These are phyloP conservation scores for Neurospora sp. DNA, from an alignment of 495 filamentous ascomycete species.

Conservation along the genomic window DNA sequence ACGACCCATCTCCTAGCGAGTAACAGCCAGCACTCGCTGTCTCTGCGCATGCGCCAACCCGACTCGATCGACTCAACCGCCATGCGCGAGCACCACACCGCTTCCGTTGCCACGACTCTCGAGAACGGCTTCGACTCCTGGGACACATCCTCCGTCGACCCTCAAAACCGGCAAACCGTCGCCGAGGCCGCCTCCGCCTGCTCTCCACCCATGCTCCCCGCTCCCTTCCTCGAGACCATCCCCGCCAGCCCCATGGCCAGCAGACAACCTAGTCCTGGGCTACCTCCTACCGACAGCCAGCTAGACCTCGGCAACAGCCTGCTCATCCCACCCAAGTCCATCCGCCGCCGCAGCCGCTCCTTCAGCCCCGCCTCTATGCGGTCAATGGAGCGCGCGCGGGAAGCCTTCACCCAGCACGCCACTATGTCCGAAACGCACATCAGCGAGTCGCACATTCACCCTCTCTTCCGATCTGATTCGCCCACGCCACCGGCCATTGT, in stretches of 20 bases:
- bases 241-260: constrained; percentile 46
- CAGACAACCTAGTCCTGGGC: constrained; percentile 38
- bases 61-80: constrained; percentile 27
- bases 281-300: background rate
- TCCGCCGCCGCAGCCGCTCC: constrained; percentile 33
- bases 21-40: constrained; percentile 13
- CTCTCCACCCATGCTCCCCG: constrained; percentile 4
- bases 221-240: constrained; percentile 48
- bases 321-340: constrained; percentile 27
- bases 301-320: background rate
- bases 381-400: constrained; percentile 17
- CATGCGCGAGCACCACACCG: constrained; percentile 20
- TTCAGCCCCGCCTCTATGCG: constrained; percentile 29
- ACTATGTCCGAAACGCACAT: constrained; percentile 60
- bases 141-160: constrained; percentile 55
- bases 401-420: constrained; percentile 24
- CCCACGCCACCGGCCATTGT: constrained; percentile 58
- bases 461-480: constrained; percentile 69
- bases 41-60: constrained; percentile 18
- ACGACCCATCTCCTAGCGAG: constrained; percentile 34
- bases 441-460: constrained; percentile 72
- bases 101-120: background rate
- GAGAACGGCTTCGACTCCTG: constrained; percentile 59
- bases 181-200: constrained; percentile 32
- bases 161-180: constrained; percentile 46